phyloP scores from a whole-genome alignment of 139 green algal genomes.

The Ettlia oleoabundans region DNA sequence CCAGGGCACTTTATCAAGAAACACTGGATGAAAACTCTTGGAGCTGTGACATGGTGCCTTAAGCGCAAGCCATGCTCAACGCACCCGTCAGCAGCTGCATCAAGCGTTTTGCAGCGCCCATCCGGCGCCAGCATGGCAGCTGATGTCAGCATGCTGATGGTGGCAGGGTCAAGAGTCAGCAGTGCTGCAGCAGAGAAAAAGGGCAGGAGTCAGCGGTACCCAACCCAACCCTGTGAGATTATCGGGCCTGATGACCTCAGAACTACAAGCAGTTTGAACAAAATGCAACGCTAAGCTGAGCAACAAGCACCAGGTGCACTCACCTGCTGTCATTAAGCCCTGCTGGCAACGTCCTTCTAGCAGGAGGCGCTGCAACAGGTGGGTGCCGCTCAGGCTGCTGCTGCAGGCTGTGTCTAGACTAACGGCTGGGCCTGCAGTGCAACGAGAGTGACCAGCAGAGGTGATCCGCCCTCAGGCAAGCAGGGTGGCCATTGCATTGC shows the following conservation, averaged over 20 bases:
- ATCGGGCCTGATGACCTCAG: too few species aligned
- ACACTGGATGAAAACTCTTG: too few species aligned
- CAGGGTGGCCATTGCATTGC: too few species aligned
- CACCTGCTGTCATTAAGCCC: constrained; percentile 33
- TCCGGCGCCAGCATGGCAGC: constrained; percentile 58
- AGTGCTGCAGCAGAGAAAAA: constrained; percentile 38
- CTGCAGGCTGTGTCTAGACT: constrained; percentile 73
- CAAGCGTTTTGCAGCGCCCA: constrained; percentile 52
- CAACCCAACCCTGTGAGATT: too few species aligned
- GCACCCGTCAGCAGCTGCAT: constrained; percentile 49
- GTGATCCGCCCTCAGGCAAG: too few species aligned
- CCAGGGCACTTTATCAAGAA: too few species aligned
- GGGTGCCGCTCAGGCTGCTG: constrained; percentile 66
- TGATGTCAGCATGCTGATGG: constrained; percentile 54
- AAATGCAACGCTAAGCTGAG: too few species aligned
- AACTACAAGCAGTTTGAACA: too few species aligned
- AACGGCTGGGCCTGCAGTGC: constrained; percentile 62
- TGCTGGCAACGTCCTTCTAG: constrained; percentile 7
- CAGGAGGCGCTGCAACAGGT: constrained; percentile 47
- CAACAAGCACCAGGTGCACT: too few species aligned
- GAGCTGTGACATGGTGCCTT: too few species aligned
- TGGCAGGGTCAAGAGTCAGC: constrained; percentile 68
- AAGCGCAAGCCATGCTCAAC: constrained; percentile 33
- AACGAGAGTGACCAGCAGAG: neutral
- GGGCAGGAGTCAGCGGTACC: neutral